Evolutionary conservation across 140 eudicot species (phyloP).

Genomic region (Anethum foeniculum): DNA sequence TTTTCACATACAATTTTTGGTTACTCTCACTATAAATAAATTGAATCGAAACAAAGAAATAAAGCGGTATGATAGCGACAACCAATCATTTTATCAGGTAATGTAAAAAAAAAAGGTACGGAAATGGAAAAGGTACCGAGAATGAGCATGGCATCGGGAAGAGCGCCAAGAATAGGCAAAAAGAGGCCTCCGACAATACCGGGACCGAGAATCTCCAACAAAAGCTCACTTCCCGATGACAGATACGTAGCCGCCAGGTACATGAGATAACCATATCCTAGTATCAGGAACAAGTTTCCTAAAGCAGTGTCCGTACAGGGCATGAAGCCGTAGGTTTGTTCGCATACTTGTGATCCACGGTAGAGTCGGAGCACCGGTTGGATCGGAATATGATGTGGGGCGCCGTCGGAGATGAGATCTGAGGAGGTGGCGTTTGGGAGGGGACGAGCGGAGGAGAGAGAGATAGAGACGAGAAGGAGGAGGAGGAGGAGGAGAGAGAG

Average conservation of each 20-base stretch:
- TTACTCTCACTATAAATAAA: too few species aligned
- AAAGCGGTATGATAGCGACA: too few species aligned
- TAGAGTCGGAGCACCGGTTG: constrained; percentile 20
- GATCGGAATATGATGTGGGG: background rate
- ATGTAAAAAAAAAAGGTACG: background rate
- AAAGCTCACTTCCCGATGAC: constrained; percentile 73
- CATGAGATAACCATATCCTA: constrained; percentile 79
- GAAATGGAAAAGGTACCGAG: constrained; percentile 39
- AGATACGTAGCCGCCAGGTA: constrained; percentile 64
- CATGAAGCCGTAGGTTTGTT: constrained; percentile 76
- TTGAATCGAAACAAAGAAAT: too few species aligned
- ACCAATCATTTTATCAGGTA: too few species aligned
- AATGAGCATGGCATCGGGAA: constrained; percentile 94
- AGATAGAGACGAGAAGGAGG: background rate
- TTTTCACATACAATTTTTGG: too few species aligned
- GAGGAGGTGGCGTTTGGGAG: constrained; percentile 29
- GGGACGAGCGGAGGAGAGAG: constrained; percentile 37
- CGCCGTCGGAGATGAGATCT: constrained; percentile 48
- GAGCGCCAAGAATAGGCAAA: constrained; percentile 83
- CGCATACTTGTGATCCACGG: constrained; percentile 33
- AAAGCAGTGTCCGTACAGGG: constrained; percentile 62
- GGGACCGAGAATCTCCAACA: constrained; percentile 80
- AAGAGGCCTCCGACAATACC: constrained; percentile 87
- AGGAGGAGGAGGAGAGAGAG: constrained; percentile 27
- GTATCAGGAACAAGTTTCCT: constrained; percentile 55